A percentile compares a stretch with the other conserved stretches of the same genome.
These are phyloP conservation scores for Microdochium bolleyi DNA, from an alignment of 2,329 filamentous ascomycete genomes.

Conservation along the genomic window DNA sequence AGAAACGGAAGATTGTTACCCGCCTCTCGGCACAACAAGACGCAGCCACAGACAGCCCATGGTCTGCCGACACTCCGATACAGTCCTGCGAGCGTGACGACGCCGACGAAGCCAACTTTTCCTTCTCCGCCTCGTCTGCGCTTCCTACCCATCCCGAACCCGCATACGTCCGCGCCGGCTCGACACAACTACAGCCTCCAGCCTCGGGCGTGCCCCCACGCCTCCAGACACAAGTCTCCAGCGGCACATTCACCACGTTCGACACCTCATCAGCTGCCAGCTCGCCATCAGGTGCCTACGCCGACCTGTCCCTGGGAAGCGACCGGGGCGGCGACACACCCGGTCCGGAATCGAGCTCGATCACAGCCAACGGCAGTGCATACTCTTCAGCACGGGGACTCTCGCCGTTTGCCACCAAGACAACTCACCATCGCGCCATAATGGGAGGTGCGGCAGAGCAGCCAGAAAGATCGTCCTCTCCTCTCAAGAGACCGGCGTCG, in stretches of 20 bases:
- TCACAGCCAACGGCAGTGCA: conserved; percentile 16
- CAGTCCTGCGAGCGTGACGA: conserved; percentile 41
- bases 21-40: conserved; percentile 34
- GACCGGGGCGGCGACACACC: conserved; percentile 39
- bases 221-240: conserved; percentile 35
- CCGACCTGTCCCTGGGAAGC: conserved; percentile 47
- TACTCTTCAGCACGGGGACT: not conserved
- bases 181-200: conserved; percentile 26
- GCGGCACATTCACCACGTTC: conserved; percentile 35
- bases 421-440: conserved; percentile 40
- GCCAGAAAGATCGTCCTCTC: conserved; percentile 55
- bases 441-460: conserved; percentile 53
- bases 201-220: conserved; percentile 44
- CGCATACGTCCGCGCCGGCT: conserved; percentile 18
- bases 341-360: conserved; percentile 31
- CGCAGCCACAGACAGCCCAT: conserved; percentile 20
- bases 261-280: conserved; percentile 48
- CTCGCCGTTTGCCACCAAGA: conserved; percentile 16
- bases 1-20: conserved; percentile 60
- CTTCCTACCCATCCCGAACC: conserved; percentile 28
- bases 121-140: conserved; percentile 37
- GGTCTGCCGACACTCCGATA: conserved; percentile 36
- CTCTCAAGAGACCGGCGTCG: conserved; percentile 55
- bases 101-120: conserved; percentile 39
- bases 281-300: conserved; percentile 49